Conservation (phyloP, 768 basidiomycete genomes). For the Russula earlei region DNA sequence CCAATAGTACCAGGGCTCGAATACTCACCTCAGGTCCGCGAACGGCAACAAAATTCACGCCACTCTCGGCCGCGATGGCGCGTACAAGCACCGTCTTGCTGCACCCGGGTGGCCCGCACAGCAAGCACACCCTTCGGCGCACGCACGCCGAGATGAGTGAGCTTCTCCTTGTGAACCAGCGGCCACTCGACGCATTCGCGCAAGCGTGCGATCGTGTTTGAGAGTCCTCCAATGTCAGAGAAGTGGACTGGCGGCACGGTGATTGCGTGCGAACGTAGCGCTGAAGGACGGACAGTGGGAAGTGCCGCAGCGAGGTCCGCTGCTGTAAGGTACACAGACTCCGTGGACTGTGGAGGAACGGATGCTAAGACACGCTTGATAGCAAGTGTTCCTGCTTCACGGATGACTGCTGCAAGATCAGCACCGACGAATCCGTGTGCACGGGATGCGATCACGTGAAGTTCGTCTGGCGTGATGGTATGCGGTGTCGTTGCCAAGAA, state of each 20-base stretch:
- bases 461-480: conserved; percentile 46
- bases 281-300: conserved; percentile 78
- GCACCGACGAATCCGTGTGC: conserved; percentile 98
- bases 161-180: conserved; percentile 74
- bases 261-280: conserved; percentile 88
- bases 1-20: not conserved
- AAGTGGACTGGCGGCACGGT: conserved; percentile 78
- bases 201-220: conserved; percentile 70
- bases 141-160: conserved; percentile 75
- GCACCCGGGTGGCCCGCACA: conserved; percentile 97
- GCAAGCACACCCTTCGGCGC: conserved; percentile 83
- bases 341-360: conserved; percentile 18
- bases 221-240: conserved; percentile 86
- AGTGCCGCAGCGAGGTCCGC: conserved; percentile 66
- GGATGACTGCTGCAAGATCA: conserved; percentile 84
- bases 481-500: conserved; percentile 77
- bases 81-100: conserved; percentile 91
- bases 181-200: conserved; percentile 96
- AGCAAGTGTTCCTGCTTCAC: conserved; percentile 85
- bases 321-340: conserved; percentile 31
- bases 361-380: conserved; percentile 71
- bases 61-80: conserved; percentile 88
- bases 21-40: conserved; percentile 84
- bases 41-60: conserved; percentile 92
- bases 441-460: conserved; percentile 57